These are phyloP conservation scores for Ophiocordyceps camponoti-saundersi DNA, from an alignment of 2,329 filamentous ascomycete genomes.

Conservation along the genomic window DNA sequence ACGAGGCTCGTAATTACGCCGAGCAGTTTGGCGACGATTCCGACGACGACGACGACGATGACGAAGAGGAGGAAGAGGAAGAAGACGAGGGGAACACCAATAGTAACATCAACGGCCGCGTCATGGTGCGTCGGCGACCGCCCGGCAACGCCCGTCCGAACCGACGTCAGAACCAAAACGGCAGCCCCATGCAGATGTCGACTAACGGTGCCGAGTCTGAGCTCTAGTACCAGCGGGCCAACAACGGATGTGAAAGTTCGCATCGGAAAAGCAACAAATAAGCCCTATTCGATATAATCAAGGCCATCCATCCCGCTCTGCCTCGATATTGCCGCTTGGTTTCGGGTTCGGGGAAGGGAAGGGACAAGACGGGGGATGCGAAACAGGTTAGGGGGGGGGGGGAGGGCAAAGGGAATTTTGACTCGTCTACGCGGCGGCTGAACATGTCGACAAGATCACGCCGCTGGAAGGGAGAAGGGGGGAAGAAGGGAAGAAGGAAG, in stretches of 20 bases:
- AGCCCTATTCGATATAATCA: too few relatives aligned
- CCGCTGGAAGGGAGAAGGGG: too few relatives aligned
- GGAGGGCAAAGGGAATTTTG: too few relatives aligned
- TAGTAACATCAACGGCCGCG: conserved; percentile 25
- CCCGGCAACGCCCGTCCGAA: conserved; percentile 23
- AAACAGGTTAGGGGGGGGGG: too few relatives aligned
- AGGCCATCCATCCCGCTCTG: too few relatives aligned
- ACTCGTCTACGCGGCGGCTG: too few relatives aligned
- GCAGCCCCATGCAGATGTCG: conserved; percentile 39
- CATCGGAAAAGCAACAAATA: not conserved
- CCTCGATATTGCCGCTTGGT: too few relatives aligned
- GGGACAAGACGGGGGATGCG: too few relatives aligned
- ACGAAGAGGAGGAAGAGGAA: not conserved
- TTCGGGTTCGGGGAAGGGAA: too few relatives aligned
- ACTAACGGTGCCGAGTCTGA: conserved; percentile 40
- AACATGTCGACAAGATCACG: too few relatives aligned
- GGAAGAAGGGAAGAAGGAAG: too few relatives aligned
- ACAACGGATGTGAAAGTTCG: not conserved
- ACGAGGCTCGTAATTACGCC: conserved; percentile 50
- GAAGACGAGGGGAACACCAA: not conserved
- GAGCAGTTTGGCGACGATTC: conserved; percentile 32
- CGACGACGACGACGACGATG: conserved; percentile 45
- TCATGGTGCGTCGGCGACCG: conserved; percentile 24
- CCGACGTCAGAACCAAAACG: conserved; percentile 30
- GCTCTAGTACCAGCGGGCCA: conserved; percentile 19